phyloP scores from a whole-genome alignment of 169 alveolate genomes.

The Pseudocohnilembus persalinus region DNA sequence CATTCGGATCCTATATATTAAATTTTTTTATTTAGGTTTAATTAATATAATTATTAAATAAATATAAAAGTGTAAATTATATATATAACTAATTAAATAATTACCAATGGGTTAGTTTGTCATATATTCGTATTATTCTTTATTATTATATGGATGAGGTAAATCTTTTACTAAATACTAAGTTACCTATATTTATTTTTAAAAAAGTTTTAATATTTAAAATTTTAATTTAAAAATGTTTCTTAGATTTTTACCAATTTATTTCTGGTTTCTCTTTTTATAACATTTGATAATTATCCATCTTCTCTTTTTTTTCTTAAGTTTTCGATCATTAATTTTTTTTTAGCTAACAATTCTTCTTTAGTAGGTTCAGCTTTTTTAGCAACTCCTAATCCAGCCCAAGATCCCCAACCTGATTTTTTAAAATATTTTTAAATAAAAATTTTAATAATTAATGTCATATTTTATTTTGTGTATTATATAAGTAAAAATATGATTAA shows the following conservation, averaged over 20 bases:
- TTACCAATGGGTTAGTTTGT: constrained; percentile 43
- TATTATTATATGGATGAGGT: constrained; percentile 63
- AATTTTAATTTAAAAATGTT: no score
- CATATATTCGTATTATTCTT: constrained; percentile 56
- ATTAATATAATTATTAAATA: constrained; percentile 2
- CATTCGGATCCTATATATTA: neutral
- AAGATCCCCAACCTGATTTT: constrained; percentile 49
- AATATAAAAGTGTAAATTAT: constrained; percentile 48
- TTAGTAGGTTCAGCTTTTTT: constrained; percentile 23
- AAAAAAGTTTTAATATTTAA: neutral
- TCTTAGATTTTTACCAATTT: constrained; percentile 27
- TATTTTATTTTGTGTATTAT: no score
- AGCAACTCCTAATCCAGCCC: constrained; percentile 47
- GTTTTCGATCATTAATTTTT: constrained; percentile 29
- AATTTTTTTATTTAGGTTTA: neutral
- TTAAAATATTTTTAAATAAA: no score
- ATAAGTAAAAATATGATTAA: no score
- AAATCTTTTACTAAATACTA: constrained; percentile 58
- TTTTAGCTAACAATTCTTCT: constrained; percentile 32
- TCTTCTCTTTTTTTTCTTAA: constrained; percentile 43
- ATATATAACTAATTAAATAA: neutral
- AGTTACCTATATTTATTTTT: constrained; percentile 27
- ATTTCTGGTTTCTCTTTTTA: constrained; percentile 64
- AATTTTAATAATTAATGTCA: no score
- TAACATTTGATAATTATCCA: constrained; percentile 57